phyloP scores from a whole-genome alignment of 495 filamentous ascomycete genomes.

The Aspergillus mulundensis region DNA sequence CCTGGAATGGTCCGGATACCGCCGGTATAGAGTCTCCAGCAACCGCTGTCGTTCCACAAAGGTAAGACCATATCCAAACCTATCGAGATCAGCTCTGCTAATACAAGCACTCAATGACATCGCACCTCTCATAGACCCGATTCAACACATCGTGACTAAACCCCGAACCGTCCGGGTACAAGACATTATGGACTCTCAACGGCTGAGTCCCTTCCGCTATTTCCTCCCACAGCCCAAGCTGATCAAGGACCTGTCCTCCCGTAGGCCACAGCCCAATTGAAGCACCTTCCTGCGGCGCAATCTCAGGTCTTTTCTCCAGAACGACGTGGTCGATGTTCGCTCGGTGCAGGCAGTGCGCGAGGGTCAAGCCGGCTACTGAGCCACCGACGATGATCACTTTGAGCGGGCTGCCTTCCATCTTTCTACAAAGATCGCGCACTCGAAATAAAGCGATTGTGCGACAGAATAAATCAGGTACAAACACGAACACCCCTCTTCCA shows the following conservation, averaged over 20 bases:
- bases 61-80: slow-evolving; percentile 21
- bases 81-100: neutral
- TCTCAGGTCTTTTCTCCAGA: slow-evolving; percentile 36
- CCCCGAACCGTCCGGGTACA: slow-evolving; percentile 12
- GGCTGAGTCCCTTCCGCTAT: slow-evolving; percentile 16
- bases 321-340: slow-evolving; percentile 47
- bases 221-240: slow-evolving; percentile 39
- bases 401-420: too few species aligned
- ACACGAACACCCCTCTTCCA: too few species aligned
- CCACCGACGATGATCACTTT: slow-evolving; percentile 50
- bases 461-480: too few species aligned
- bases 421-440: too few species aligned
- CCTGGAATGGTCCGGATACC: neutral
- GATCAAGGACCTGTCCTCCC: slow-evolving; percentile 42
- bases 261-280: slow-evolving; percentile 31
- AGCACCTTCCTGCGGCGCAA: slow-evolving; percentile 38
- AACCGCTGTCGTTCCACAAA: slow-evolving; percentile 32
- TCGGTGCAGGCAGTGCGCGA: slow-evolving; percentile 43
- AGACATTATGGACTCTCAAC: neutral
- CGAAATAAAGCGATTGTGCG: too few species aligned
- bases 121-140: neutral
- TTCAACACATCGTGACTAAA: slow-evolving; percentile 10
- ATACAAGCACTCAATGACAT: neutral
- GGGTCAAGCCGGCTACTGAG: slow-evolving; percentile 43
- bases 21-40: slow-evolving; percentile 23